These are phyloP conservation scores for Linnemannia schmuckeri DNA, from an alignment of 192 early-diverging fungal genomes.

Conservation along the genomic window DNA sequence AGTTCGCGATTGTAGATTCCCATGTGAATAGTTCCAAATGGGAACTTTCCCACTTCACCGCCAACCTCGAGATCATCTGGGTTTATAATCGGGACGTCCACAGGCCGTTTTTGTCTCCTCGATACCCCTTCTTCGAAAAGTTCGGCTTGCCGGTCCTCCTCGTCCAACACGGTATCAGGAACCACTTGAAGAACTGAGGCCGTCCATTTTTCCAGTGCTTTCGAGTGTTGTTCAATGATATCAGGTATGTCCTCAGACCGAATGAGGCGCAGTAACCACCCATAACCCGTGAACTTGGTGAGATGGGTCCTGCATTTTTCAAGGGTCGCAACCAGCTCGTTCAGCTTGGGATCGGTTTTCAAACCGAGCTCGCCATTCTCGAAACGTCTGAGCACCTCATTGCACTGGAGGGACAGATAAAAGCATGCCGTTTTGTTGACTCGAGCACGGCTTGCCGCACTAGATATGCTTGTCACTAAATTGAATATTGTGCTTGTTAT, in stretches of 20 bases:
- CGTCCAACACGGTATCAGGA: not conserved
- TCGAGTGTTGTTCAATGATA: conserved; percentile 7
- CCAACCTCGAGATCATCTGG: conserved; percentile 26
- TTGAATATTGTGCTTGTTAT: conserved; percentile 8
- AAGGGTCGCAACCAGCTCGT: conserved; percentile 15
- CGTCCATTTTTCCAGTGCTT: conserved; percentile 11
- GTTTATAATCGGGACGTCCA: not conserved
- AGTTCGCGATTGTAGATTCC: conserved; percentile 19
- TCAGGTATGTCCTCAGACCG: not conserved
- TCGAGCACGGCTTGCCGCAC: not conserved
- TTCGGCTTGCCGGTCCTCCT: not conserved
- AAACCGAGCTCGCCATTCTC: conserved; percentile 25
- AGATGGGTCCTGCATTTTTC: conserved; percentile 14
- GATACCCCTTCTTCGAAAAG: conserved; percentile 5
- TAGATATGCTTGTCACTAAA: conserved; percentile 14
- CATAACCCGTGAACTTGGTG: conserved; percentile 17
- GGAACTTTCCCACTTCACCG: conserved; percentile 22
- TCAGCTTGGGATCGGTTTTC: not conserved
- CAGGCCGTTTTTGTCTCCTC: not conserved
- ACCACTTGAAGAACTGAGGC: not conserved
- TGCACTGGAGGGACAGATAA: conserved; percentile 6
- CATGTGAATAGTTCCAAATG: conserved; percentile 21
- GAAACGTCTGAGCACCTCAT: conserved; percentile 6
- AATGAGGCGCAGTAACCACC: conserved; percentile 15
- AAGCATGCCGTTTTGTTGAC: conserved; percentile 20